A percentile compares a stretch with the other conserved stretches of the same genome.
phyloP scores from a whole-genome alignment of 2,329 filamentous ascomycete species.

The Ophiognomonia clavigignenti-juglandacearum region DNA sequence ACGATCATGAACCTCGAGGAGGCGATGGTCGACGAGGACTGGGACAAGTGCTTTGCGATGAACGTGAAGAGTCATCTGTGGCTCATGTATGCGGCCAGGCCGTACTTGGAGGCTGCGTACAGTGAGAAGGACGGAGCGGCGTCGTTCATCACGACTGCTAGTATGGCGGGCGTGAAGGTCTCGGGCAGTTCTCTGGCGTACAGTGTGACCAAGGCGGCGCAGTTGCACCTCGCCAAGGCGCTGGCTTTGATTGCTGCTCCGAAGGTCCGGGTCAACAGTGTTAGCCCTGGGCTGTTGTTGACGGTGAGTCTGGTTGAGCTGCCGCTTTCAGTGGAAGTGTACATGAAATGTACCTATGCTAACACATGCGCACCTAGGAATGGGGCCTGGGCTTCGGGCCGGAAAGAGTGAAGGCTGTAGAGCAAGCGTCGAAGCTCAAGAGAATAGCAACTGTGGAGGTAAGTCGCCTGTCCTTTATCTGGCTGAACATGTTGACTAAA shows the following conservation, averaged over 20 bases:
- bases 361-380: conserved; percentile 34
- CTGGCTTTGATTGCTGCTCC: conserved; percentile 49
- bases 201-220: conserved; percentile 71
- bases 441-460: conserved; percentile 50
- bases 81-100: conserved; percentile 50
- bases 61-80: conserved; percentile 61
- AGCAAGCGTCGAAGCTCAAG: conserved; percentile 55
- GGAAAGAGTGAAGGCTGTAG: conserved; percentile 50
- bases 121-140: conserved; percentile 40
- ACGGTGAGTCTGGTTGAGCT: conserved; percentile 37
- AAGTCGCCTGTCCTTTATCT: neutral
- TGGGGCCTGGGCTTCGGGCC: conserved; percentile 57
- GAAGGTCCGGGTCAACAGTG: conserved; percentile 53
- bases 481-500: neutral
- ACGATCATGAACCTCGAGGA: conserved; percentile 45
- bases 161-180: conserved; percentile 58
- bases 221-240: conserved; percentile 53
- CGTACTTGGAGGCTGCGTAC: conserved; percentile 39
- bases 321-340: neutral
- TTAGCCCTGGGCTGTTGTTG: conserved; percentile 49
- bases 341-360: conserved; percentile 10
- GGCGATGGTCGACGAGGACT: conserved; percentile 52
- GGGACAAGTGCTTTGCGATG: conserved; percentile 55
- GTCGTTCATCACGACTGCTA: conserved; percentile 60
- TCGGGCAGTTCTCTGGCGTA: conserved; percentile 65